These are phyloP conservation scores for Closterium sp. DNA, from an alignment of 139 green algal species.

Conservation along the genomic window DNA sequence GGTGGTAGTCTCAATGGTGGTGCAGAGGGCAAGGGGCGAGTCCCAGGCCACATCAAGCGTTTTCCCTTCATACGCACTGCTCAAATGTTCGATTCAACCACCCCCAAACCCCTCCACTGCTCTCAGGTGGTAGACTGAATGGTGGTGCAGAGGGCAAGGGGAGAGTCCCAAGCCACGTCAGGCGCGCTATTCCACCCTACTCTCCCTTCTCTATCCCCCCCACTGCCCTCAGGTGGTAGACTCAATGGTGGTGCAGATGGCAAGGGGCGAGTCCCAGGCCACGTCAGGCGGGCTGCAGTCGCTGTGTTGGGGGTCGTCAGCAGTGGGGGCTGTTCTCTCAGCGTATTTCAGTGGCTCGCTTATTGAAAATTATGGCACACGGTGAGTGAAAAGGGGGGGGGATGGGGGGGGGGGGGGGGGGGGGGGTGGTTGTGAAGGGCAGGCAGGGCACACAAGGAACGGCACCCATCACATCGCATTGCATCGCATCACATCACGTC, in stretches of 20 bases:
- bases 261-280: constrained; percentile 65
- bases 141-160: constrained; percentile 79
- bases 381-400: too few relatives aligned
- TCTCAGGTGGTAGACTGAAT: constrained; percentile 93
- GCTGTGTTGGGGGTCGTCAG: constrained; percentile 84
- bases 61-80: too few relatives aligned
- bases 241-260: constrained; percentile 89
- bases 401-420: too few relatives aligned
- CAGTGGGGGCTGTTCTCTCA: constrained; percentile 75
- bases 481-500: too few relatives aligned
- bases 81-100: too few relatives aligned
- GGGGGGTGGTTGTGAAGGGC: neutral
- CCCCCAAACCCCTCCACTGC: too few relatives aligned
- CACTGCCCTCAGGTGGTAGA: constrained; percentile 93
- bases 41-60: constrained; percentile 68
- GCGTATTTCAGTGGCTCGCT: constrained; percentile 86
- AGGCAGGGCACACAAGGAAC: too few relatives aligned
- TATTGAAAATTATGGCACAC: constrained; percentile 64
- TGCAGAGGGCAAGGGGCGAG: constrained; percentile 72
- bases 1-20: constrained; percentile 95
- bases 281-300: constrained; percentile 85
- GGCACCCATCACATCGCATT: too few relatives aligned
- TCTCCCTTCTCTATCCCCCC: too few relatives aligned
- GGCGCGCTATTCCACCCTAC: too few relatives aligned
- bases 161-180: constrained; percentile 65